Percentiles rank a stretch among this genome's conserved stretches.
Evolutionary conservation across 2,329 filamentous ascomycete genomes (phyloP).

Genomic region (Xylariaceae sp.): DNA sequence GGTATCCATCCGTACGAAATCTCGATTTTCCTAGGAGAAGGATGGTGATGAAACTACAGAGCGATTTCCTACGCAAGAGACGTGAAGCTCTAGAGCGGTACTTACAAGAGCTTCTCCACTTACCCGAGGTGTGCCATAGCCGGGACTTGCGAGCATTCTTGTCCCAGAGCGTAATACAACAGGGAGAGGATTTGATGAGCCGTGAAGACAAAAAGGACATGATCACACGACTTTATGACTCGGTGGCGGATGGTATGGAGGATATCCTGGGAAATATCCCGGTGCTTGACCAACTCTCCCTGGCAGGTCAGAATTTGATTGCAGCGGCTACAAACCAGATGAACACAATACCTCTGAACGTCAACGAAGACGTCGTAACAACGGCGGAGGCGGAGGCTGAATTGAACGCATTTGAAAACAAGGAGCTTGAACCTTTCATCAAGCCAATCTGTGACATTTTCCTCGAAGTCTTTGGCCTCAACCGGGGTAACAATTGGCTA

Average conservation of each 20-base stretch:
- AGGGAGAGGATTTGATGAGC: slow-evolving; percentile 51
- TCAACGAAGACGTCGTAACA: slow-evolving; percentile 44
- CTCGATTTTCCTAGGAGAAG: slow-evolving; percentile 89
- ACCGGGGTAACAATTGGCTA: slow-evolving; percentile 94
- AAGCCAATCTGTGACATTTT: slow-evolving; percentile 98
- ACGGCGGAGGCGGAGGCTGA: slow-evolving; percentile 85
- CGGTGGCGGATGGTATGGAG: slow-evolving; percentile 95
- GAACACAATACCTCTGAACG: slow-evolving; percentile 48
- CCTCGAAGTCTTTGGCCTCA: slow-evolving; percentile 89
- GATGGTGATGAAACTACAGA: slow-evolving; percentile 94
- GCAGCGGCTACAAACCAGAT: slow-evolving; percentile 66
- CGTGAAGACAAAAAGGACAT: slow-evolving; percentile 73
- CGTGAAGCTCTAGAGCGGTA: slow-evolving; percentile 80
- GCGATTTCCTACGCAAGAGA: slow-evolving; percentile 89
- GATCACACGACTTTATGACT: slow-evolving; percentile 91
- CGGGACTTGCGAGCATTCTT: slow-evolving; percentile 88
- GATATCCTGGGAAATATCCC: slow-evolving; percentile 95
- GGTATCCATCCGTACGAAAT: slow-evolving; percentile 81
- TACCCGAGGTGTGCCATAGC: slow-evolving; percentile 91
- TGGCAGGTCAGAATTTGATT: slow-evolving; percentile 86
- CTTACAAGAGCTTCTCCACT: slow-evolving; percentile 69
- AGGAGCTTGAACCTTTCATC: slow-evolving; percentile 88
- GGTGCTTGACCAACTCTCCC: slow-evolving; percentile 87
- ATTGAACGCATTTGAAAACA: slow-evolving; percentile 84
- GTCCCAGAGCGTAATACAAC: slow-evolving; percentile 75